Evolutionary conservation across 805 yeast genomes (phyloP).

Genomic region (Ogataea zsoltii): DNA sequence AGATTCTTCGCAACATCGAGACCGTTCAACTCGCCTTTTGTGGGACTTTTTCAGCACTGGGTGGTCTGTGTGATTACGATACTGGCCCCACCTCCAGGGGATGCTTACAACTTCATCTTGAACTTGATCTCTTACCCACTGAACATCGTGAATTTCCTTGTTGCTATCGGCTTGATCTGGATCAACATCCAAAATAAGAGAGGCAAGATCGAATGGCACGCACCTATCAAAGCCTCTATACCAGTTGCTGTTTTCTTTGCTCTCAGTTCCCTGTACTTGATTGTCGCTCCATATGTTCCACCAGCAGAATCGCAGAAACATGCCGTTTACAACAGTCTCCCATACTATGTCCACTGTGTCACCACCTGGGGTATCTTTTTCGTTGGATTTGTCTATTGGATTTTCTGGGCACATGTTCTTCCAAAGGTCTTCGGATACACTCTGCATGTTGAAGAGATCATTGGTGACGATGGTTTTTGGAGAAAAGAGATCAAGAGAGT

Average conservation of each 20-base stretch:
- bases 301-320: conserved; percentile 56
- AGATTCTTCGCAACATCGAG: conserved; percentile 65
- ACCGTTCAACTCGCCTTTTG: conserved; percentile 73
- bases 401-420: conserved; percentile 57
- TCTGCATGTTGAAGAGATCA: conserved; percentile 51
- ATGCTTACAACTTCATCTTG: conserved; percentile 78
- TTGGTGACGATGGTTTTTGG: conserved; percentile 68
- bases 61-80: conserved; percentile 71
- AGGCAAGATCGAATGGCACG: conserved; percentile 62
- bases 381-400: conserved; percentile 66
- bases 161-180: conserved; percentile 62
- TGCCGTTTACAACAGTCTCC: conserved; percentile 65
- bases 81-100: conserved; percentile 82
- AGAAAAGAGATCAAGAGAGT: conserved; percentile 47
- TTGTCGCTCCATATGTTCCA: conserved; percentile 78
- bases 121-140: conserved; percentile 81
- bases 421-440: conserved; percentile 58
- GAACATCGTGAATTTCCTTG: conserved; percentile 68
- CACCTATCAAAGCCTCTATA: conserved; percentile 66
- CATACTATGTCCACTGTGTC: conserved; percentile 68
- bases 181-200: conserved; percentile 51
- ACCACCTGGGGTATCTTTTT: conserved; percentile 78
- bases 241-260: conserved; percentile 66
- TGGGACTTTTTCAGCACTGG: conserved; percentile 77
- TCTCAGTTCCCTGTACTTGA: conserved; percentile 63